Base-by-base conservation (phyloP, 306 rosid genomes). In the Canavalia gladiata region DNA sequence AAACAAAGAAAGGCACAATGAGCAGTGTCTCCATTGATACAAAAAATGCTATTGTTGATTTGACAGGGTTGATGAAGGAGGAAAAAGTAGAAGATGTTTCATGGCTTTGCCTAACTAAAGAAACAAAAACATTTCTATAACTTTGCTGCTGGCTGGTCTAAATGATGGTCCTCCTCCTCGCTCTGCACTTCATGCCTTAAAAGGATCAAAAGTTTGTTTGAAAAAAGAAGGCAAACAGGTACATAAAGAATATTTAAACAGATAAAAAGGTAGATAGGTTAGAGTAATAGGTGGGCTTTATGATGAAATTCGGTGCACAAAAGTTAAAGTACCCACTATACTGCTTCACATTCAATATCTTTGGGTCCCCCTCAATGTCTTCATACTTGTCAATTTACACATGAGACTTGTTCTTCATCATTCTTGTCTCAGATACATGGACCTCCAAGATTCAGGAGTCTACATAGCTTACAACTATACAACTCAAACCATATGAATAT, bases 261-360 rank as follows among this genome's bases (percentile, higher is more conserved):
- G 72, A 80, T 68, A 62, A 76, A 73, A 25, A 77, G 54, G 4
- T 42, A 30, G 13, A 63, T 64, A 43, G 67, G 43, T 68, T 74
- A 63, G 81, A 74, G 72, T 65, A 72, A 74, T 80, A 59, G 81
- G 65, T 81, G 80, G 81, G 50, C 49, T 79, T 70, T 72, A 82
- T 77, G 88, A 83, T 86, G 84, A 83, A 78, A 85, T 83, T 77
- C 77, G 83, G 89, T 83, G 90, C 87, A 57, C 29, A 66, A 85
- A 75, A 75, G 74, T 5, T 59, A 84, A 63, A 83, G 74, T 9
- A 46, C 45, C 75, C 47, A 66, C 35, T 41, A 45, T 13, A 41
- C 55, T 25, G 11, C 8, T 47, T 5, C 49, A 71, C 69, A 82
- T 52, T 45, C 3, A 76, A 29, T 76, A 49, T 56, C 72, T 54